phyloP scores from a whole-genome alignment of 257 asterid genomes.

The Anisodus tanguticus region DNA sequence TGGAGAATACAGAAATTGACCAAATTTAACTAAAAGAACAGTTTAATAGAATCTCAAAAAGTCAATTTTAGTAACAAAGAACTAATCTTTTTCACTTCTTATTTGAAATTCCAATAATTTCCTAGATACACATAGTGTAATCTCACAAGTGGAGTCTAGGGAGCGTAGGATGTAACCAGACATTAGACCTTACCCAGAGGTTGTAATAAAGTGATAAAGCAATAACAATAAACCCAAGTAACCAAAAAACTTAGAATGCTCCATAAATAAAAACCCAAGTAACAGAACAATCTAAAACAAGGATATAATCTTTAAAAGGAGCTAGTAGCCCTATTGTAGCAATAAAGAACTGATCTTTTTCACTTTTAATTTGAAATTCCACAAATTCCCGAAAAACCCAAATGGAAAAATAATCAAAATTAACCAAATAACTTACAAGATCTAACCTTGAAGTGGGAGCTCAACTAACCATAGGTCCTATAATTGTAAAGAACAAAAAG shows the following conservation, averaged over 20 bases:
- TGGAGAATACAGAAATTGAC: neutral
- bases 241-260: neutral
- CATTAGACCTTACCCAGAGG: too few species aligned
- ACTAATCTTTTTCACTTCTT: too few species aligned
- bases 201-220: too few species aligned
- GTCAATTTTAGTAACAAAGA: too few species aligned
- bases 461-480: conserved; percentile 25
- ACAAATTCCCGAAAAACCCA: neutral
- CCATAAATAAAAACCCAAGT: neutral
- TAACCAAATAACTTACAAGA: conserved; percentile 21
- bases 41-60: too few species aligned
- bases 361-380: neutral
- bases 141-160: too few species aligned
- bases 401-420: neutral
- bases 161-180: too few species aligned
- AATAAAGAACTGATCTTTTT: neutral
- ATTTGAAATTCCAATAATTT: too few species aligned
- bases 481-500: conserved; percentile 3
- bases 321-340: neutral
- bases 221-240: too few species aligned
- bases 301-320: neutral
- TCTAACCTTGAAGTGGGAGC: conserved; percentile 23
- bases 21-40: neutral
- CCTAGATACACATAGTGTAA: too few species aligned
- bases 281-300: neutral